Base-by-base conservation (phyloP, 2,329 filamentous ascomycete genomes). In the Botryotinia calthae region DNA sequence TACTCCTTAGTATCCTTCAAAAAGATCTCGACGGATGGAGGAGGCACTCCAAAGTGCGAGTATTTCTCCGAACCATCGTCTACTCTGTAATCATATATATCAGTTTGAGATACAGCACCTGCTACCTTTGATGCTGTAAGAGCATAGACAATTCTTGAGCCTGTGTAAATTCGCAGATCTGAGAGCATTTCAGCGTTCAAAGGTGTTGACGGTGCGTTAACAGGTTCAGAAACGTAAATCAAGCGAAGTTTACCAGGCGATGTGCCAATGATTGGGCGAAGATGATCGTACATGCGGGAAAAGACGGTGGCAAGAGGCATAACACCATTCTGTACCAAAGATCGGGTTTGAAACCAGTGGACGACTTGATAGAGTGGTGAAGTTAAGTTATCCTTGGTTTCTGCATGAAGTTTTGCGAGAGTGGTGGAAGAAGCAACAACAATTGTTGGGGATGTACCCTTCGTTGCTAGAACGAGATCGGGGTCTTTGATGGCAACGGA, bases 91-190 rank as follows among this genome's bases (percentile, higher is more conserved):
- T 98, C 95, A 80, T 93, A 97, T 56, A 95, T 87, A 74, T 93
- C 90, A 12, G 93, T 97, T 83, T 98, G 95, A 1, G 91, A 86
- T n/a, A 97, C 88, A 0, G 95, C 91, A 54, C 96, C 96, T 2
- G 95, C 95, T n/a, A 98, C 93, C 74, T 89, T 88, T 37, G 93
- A 85, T 0, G 92, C 90, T 28, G 94, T 92, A 71, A 99, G 86
- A 4, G 94, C 95, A 81, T 98, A 97, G 68, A 97, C 86, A 72
- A 98, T 86, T 69, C 94, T 89, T 2, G 94, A 91, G 42, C 91
- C 89, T 2, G 92, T 93, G 81, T 94, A 93, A 70, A 97, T 87
- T 63, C 95, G 90, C 73, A 98, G 83, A 79, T 98, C 93, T 0
- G 92, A 93, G 58, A 98, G 85, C 68, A 90, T 88, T 34, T 87